phyloP scores from a whole-genome alignment of 2,329 filamentous ascomycete species.

The Verticillium tricorpus region DNA sequence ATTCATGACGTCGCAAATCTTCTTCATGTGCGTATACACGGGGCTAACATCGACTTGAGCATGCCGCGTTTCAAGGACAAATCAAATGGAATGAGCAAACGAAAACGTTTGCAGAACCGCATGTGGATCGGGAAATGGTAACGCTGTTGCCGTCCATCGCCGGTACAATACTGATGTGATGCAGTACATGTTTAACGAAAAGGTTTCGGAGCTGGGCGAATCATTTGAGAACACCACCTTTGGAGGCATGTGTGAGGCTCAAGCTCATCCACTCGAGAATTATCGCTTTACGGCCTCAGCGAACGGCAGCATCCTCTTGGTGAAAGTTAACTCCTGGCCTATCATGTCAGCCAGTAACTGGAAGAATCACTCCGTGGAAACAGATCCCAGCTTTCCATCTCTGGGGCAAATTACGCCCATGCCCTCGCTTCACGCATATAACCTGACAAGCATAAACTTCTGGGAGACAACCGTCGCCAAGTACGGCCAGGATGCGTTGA shows the following conservation, averaged over 20 bases:
- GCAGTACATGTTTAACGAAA: neutral
- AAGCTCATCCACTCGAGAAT: neutral
- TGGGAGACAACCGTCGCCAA: constrained; percentile 2
- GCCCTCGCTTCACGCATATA: neutral
- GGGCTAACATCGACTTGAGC: neutral
- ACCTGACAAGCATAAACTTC: constrained; percentile 3
- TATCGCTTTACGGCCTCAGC: neutral
- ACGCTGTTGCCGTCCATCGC: neutral
- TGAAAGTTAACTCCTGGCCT: neutral
- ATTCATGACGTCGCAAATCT: too few relatives aligned
- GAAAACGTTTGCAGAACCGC: neutral
- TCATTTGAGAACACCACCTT: neutral
- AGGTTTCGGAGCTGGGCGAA: neutral
- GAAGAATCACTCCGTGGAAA: neutral
- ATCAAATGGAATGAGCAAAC: neutral
- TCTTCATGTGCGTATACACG: too few relatives aligned
- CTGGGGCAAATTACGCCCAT: neutral
- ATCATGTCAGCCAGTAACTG: neutral
- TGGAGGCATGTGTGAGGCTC: neutral
- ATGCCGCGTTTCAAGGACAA: neutral
- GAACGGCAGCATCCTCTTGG: neutral
- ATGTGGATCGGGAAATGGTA: neutral
- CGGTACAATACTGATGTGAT: neutral
- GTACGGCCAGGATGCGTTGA: constrained; percentile 2
- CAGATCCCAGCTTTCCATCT: neutral